phyloP scores from a whole-genome alignment of 768 basidiomycete genomes.

The Lactarius sanguifluus region DNA sequence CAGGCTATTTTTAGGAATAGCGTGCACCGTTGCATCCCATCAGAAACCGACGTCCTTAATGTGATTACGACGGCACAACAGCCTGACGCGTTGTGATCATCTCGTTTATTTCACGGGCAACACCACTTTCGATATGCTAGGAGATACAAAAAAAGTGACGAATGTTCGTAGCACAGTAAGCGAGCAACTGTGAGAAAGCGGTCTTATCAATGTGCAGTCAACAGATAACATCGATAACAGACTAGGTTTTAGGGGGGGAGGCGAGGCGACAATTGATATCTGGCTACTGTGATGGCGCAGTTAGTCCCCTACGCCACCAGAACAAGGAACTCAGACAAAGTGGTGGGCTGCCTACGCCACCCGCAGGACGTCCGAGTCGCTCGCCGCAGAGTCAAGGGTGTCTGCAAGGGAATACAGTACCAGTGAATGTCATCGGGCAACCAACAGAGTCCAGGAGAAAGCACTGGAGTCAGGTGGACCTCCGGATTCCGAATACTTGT shows the following conservation, averaged over 20 bases:
- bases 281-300: neutral
- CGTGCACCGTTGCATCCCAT: neutral
- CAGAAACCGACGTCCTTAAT: neutral
- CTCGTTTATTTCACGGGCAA: too few relatives aligned
- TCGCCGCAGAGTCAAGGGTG: neutral
- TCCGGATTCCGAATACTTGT: neutral
- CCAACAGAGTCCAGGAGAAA: too few relatives aligned
- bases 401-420: neutral
- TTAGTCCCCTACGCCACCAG: neutral
- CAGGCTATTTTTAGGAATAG: neutral
- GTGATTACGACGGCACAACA: neutral
- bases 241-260: too few relatives aligned
- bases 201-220: too few relatives aligned
- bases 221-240: too few relatives aligned
- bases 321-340: neutral
- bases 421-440: too few relatives aligned
- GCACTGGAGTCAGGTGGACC: neutral
- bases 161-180: too few relatives aligned
- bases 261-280: neutral
- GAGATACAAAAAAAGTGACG: too few relatives aligned
- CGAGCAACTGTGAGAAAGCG: too few relatives aligned
- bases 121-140: too few relatives aligned
- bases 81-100: too few relatives aligned
- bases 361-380: neutral
- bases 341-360: neutral